phyloP scores from a whole-genome alignment of 2,329 filamentous ascomycete species.

The Fusarium clavum region DNA sequence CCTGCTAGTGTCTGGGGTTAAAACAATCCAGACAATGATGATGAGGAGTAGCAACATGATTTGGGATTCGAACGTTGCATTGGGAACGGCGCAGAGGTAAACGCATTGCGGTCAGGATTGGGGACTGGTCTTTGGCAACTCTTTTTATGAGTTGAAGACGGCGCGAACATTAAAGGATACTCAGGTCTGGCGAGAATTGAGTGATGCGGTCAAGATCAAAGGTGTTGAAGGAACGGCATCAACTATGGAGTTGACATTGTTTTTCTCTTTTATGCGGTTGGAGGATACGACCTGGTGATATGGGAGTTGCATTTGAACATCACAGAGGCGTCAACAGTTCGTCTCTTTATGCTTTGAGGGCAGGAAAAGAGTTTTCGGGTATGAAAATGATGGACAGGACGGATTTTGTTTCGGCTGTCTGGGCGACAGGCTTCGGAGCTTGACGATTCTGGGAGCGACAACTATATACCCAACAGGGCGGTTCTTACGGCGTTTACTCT shows the following conservation, averaged over 20 bases:
- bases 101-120: slow-evolving; percentile 39
- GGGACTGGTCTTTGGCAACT: slow-evolving; percentile 20
- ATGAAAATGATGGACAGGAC: slow-evolving; percentile 32
- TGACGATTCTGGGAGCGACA: slow-evolving; percentile 30
- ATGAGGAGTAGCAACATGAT: slow-evolving; percentile 14
- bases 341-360: slow-evolving; percentile 42
- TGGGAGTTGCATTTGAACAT: slow-evolving; percentile 46
- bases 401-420: slow-evolving; percentile 21
- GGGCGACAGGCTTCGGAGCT: slow-evolving; percentile 30
- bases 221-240: slow-evolving; percentile 44
- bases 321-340: slow-evolving; percentile 41
- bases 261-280: slow-evolving; percentile 38
- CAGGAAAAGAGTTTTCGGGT: slow-evolving; percentile 29
- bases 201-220: slow-evolving; percentile 35
- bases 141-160: slow-evolving; percentile 16
- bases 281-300: slow-evolving; percentile 39
- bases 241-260: slow-evolving; percentile 45
- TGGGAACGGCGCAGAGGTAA: slow-evolving; percentile 45
- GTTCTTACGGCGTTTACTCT: slow-evolving; percentile 42
- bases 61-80: slow-evolving; percentile 43
- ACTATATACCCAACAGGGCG: slow-evolving; percentile 44
- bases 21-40: neutral
- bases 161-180: slow-evolving; percentile 25
- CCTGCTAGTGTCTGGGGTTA: slow-evolving; percentile 97
- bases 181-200: slow-evolving; percentile 38